Conservation (phyloP, 208 protist species). For the Strigomonas culicis region DNA sequence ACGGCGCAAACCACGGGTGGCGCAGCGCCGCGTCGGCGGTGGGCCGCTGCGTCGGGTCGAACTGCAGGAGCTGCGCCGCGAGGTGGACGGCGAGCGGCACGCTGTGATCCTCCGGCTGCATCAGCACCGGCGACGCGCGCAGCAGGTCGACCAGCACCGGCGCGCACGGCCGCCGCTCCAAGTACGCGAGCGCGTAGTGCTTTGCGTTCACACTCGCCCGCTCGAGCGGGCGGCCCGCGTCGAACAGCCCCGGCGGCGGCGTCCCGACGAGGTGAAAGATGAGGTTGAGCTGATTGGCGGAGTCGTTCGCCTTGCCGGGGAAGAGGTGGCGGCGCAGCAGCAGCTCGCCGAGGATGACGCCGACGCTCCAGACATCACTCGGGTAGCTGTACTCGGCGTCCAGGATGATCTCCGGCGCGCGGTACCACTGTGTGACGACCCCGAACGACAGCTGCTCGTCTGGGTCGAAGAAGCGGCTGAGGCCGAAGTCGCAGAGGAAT, state of each 20-base stretch:
- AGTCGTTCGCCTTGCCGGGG: conserved; percentile 90
- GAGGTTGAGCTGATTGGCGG: conserved; percentile 92
- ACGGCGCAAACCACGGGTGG: conserved; percentile 84
- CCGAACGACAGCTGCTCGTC: conserved; percentile 90
- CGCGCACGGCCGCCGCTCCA: conserved; percentile 50
- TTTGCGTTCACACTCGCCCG: conserved; percentile 84
- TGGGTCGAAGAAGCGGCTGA: conserved; percentile 90
- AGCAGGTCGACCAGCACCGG: conserved; percentile 50
- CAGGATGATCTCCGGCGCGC: conserved; percentile 91
- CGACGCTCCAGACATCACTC: conserved; percentile 89
- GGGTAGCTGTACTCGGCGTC: conserved; percentile 82
- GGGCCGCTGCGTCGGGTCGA: conserved; percentile 74
- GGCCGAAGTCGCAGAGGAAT: conserved; percentile 90
- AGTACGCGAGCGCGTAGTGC: conserved; percentile 70
- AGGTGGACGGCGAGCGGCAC: conserved; percentile 59
- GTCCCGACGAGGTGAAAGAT: conserved; percentile 94
- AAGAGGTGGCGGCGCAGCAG: conserved; percentile 89
- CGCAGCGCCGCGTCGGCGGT: conserved; percentile 74
- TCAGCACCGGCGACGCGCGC: conserved; percentile 40
- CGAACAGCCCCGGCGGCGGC: conserved; percentile 81
- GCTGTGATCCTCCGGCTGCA: conserved; percentile 4
- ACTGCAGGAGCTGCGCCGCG: conserved; percentile 69
- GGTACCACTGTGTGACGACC: conserved; percentile 92
- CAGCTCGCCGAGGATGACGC: conserved; percentile 91
- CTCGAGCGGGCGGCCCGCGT: conserved; percentile 76